These are phyloP conservation scores for Cicer yamashitae DNA, from an alignment of 306 rosid species.

Conservation along the genomic window DNA sequence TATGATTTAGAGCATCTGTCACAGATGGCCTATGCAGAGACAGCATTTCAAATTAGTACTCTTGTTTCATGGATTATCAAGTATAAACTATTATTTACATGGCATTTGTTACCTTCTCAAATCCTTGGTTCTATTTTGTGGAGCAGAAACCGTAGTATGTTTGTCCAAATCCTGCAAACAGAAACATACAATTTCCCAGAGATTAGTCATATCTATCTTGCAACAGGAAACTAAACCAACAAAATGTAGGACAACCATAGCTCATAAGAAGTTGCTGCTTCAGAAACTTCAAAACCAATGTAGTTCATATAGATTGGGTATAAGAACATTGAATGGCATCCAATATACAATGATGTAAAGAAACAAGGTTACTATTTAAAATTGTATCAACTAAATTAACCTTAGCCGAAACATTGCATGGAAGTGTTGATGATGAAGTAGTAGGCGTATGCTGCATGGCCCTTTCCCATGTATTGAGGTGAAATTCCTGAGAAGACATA, in stretches of 20 bases:
- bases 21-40: conserved; percentile 65
- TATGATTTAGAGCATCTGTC: conserved; percentile 54
- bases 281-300: conserved; percentile 24
- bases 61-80: conserved; percentile 29
- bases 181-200: conserved; percentile 40
- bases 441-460: conserved; percentile 74
- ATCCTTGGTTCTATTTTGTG: conserved; percentile 56
- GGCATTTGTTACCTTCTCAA: conserved; percentile 62
- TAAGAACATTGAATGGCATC: conserved; percentile 24
- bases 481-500: conserved; percentile 71
- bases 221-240: conserved; percentile 38
- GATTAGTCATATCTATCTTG: conserved; percentile 25
- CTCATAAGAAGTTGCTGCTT: conserved; percentile 21
- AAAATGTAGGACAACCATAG: conserved; percentile 30
- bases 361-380: conserved; percentile 35
- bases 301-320: background rate
- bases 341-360: conserved; percentile 17
- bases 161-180: conserved; percentile 65
- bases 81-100: conserved; percentile 37
- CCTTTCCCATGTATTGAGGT: conserved; percentile 83
- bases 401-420: conserved; percentile 56
- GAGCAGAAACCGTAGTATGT: conserved; percentile 43
- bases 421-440: conserved; percentile 64
- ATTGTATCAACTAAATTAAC: conserved; percentile 43
- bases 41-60: conserved; percentile 42